Conservation (phyloP, 2,329 filamentous ascomycete genomes). For the Sordariomycetes sp. region DNA sequence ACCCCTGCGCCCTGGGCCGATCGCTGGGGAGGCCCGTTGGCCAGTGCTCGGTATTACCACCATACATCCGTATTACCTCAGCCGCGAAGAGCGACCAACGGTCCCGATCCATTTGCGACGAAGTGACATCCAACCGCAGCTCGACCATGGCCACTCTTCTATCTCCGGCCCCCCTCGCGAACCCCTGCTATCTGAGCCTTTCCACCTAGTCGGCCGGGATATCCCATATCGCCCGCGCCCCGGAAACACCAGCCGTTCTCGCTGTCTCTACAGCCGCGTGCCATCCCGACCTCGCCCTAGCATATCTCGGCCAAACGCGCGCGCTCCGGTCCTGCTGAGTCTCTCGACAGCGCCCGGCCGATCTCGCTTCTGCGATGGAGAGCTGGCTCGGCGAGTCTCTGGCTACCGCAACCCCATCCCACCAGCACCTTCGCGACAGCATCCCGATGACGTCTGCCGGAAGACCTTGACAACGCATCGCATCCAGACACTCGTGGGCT, state of each 20-base stretch:
- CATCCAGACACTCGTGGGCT: not conserved
- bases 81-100: not conserved
- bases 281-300: not conserved
- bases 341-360: not conserved
- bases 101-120: not conserved
- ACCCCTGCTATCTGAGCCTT: not conserved
- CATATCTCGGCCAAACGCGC: not conserved
- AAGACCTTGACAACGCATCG: not conserved
- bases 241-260: not conserved
- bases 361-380: conserved; percentile 4
- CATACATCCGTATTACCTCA: not conserved
- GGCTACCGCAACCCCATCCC: not conserved
- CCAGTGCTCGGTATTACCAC: not conserved
- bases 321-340: not conserved
- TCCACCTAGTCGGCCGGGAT: not conserved
- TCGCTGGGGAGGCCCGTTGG: not conserved
- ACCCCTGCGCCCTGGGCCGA: not conserved
- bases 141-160: not conserved
- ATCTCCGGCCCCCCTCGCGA: not conserved
- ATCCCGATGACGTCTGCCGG: not conserved
- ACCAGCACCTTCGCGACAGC: not conserved
- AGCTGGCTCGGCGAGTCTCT: not conserved
- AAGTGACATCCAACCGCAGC: not conserved
- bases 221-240: not conserved
- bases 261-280: not conserved